Conservation (phyloP, 2,329 filamentous ascomycete genomes). For the Venturia nashicola region DNA sequence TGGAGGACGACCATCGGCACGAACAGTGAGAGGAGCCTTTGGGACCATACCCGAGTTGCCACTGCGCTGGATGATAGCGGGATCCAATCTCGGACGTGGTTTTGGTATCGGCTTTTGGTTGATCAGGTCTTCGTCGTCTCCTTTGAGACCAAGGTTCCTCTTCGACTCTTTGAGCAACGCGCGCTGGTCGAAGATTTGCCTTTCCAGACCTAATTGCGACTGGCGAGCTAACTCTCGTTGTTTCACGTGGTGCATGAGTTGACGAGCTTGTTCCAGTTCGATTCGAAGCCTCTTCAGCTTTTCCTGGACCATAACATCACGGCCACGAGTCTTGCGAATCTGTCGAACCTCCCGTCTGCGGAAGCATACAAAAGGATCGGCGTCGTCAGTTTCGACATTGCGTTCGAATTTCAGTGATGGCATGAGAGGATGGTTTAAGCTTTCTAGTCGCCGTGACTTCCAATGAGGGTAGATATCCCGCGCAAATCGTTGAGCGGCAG, state of each 20-base stretch:
- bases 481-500: conserved; percentile 6
- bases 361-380: conserved; percentile 97
- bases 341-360: conserved; percentile 86
- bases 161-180: conserved; percentile 77
- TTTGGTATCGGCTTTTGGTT: conserved; percentile 47
- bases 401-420: conserved; percentile 85
- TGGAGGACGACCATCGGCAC: conserved; percentile 53
- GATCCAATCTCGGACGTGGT: conserved; percentile 46
- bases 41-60: conserved; percentile 41
- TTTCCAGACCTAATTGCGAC: conserved; percentile 63
- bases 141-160: conserved; percentile 76
- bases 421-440: conserved; percentile 61
- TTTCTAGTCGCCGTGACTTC: conserved; percentile 28
- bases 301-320: conserved; percentile 88
- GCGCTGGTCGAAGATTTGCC: conserved; percentile 71
- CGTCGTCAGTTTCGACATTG: conserved; percentile 85
- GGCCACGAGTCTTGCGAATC: conserved; percentile 84
- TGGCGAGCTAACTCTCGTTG: conserved; percentile 70
- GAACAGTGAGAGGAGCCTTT: conserved; percentile 30
- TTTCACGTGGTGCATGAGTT: conserved; percentile 64
- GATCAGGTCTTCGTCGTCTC: conserved; percentile 77
- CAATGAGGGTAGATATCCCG: conserved; percentile 11
- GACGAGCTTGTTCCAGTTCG: conserved; percentile 80
- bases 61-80: conserved; percentile 51
- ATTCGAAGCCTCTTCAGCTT: conserved; percentile 84